A percentile compares a stretch with the other conserved stretches of the same genome.
Evolutionary conservation across 169 alveolate species (phyloP).

Genomic region (Besnoitia besnoiti): DNA sequence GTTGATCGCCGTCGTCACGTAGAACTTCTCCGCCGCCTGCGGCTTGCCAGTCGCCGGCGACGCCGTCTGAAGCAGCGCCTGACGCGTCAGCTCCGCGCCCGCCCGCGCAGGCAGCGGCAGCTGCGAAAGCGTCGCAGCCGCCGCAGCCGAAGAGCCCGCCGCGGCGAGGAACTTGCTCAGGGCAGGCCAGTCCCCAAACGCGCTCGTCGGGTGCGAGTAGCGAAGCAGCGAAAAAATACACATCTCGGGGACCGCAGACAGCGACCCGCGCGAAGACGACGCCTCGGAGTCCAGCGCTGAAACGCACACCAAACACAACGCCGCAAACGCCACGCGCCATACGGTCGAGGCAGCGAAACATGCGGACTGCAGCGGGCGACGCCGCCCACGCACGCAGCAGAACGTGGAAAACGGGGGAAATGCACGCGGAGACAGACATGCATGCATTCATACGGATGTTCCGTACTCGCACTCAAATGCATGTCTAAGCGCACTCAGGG

Average conservation of each 20-base stretch:
- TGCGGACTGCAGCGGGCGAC: background rate
- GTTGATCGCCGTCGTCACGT: slow-evolving; percentile 92
- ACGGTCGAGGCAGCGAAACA: no score
- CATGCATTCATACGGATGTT: no score
- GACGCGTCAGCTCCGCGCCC: background rate
- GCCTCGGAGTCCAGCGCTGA: background rate
- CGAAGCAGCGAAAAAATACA: background rate
- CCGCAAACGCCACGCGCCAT: background rate
- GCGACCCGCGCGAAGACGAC: background rate
- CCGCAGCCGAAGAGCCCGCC: background rate
- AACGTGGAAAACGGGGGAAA: background rate
- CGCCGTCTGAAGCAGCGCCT: background rate
- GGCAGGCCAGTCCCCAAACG: slow-evolving; percentile 22
- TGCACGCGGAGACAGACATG: background rate
- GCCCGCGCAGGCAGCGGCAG: background rate
- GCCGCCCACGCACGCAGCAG: background rate
- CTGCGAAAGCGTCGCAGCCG: background rate
- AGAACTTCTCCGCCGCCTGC: slow-evolving; percentile 43
- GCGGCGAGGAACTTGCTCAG: background rate
- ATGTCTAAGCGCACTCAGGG: no score
- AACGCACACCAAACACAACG: background rate
- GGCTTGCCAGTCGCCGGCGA: background rate
- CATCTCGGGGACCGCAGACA: slow-evolving; percentile 11
- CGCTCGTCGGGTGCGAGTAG: slow-evolving; percentile 15
- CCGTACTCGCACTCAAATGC: no score